phyloP scores from a whole-genome alignment of 202 grass and related monocot genomes.

The Cymbopogon flexuosus region DNA sequence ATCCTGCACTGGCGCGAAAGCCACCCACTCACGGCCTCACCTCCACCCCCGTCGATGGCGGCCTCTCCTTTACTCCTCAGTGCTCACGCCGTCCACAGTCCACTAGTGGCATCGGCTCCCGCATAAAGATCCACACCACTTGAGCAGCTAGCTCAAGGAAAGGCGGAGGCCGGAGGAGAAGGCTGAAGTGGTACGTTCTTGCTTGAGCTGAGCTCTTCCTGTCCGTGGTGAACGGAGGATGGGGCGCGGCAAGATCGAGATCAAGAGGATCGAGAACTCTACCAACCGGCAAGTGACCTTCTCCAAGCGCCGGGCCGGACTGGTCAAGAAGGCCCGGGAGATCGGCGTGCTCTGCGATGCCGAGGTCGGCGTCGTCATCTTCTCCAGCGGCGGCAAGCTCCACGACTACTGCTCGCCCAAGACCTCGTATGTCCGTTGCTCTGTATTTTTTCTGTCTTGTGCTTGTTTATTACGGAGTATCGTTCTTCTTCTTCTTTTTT shows the following conservation, averaged over 20 bases:
- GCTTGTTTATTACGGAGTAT: neutral
- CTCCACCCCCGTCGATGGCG: constrained; percentile 46
- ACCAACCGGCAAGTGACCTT: constrained; percentile 89
- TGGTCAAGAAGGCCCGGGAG: constrained; percentile 90
- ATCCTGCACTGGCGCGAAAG: constrained; percentile 59
- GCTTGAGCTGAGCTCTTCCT: neutral
- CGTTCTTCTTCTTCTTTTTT: no score
- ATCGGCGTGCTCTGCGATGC: constrained; percentile 91
- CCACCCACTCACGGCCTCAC: constrained; percentile 7
- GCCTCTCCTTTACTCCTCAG: constrained; percentile 28
- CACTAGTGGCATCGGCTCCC: constrained; percentile 1
- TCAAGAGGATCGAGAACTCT: constrained; percentile 97
- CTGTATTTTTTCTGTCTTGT: neutral
- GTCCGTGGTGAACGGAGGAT: no score
- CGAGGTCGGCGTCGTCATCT: constrained; percentile 85
- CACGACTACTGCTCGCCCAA: constrained; percentile 74
- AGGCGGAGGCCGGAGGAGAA: neutral
- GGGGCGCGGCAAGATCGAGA: constrained; percentile 98
- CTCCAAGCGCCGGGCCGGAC: constrained; percentile 75
- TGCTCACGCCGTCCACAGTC: neutral
- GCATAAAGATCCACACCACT: constrained; percentile 24
- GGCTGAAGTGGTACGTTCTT: neutral
- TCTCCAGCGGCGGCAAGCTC: constrained; percentile 92
- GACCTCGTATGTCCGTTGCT: constrained; percentile 37
- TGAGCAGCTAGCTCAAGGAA: neutral